Evolutionary conservation across 352 stramenopile species (phyloP), one percentile per base, ranked within the genome.

Genomic region (Phytophthora podocarpi): DNA sequence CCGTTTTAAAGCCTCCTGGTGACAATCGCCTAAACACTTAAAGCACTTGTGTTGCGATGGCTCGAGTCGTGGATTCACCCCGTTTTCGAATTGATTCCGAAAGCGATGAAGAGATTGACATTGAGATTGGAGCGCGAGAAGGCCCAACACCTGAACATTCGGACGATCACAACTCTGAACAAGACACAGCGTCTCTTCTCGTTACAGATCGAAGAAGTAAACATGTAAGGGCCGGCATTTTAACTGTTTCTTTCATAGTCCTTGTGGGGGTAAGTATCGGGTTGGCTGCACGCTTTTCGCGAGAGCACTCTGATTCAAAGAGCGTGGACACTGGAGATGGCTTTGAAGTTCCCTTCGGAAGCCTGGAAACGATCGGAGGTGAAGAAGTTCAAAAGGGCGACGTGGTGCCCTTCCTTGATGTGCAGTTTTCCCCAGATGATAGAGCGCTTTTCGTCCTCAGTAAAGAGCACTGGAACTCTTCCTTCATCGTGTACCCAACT

Each of bases 401-500:
- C 11, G 30, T 59, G 3, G 35, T 48, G 0, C 54, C 71, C 11
- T 90, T 90, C 30, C 56, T 90, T 20, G 71, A 75, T 39, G 56
- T 85, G n/a, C 59, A 66, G 7, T 72, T 79, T 24, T 57, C 60
- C 18, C 45, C 40, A 5, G 54, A 71, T 13, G 66, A 70, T 12
- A 52, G 49, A 4, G 34, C 76, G 1, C 47, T 78, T 6, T 91
- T 91, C 49, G 66, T 80, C 9, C 54, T 92, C 13, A 72, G 60
- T 31, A 90, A 92, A 62, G 27, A 57, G 16, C 52, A 77, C 36
- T 89, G 76, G 77, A 87, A 87, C 51, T 55, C 67, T 13, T 87
- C 79, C 11, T 92, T 90, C 48, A 72, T 92, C 26, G 81, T 92
- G 35, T 88, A 87, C 34, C 77, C 83, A 27, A 91, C 78, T 12